Conservation (phyloP, 2,329 filamentous ascomycete genomes). For the Cryphonectria radicalis region DNA sequence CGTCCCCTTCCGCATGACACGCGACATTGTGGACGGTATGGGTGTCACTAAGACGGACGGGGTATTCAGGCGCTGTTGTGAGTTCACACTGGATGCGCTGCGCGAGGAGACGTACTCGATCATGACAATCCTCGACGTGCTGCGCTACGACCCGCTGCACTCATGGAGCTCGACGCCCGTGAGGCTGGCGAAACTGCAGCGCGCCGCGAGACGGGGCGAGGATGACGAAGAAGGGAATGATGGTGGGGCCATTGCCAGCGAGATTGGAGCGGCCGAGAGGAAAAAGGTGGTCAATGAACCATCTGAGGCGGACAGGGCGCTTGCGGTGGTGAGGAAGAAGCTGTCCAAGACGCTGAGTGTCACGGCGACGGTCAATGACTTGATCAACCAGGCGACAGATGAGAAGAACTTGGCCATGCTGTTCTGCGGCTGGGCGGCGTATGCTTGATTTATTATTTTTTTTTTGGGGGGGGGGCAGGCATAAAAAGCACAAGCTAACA, state of each 20-base stretch:
- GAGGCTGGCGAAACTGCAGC: conserved; percentile 66
- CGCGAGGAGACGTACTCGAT: conserved; percentile 96
- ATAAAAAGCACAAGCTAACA: too few species aligned
- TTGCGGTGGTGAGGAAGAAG: conserved; percentile 96
- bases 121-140: conserved; percentile 96
- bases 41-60: conserved; percentile 94
- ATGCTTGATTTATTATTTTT: conserved; percentile 38
- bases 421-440: conserved; percentile 67
- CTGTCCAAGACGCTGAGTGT: conserved; percentile 92
- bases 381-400: conserved; percentile 95
- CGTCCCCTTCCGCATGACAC: conserved; percentile 91
- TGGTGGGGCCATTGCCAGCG: conserved; percentile 38
- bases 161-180: conserved; percentile 87
- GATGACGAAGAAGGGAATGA: conserved; percentile 38
- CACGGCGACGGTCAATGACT: conserved; percentile 91
- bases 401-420: conserved; percentile 89
- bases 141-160: conserved; percentile 97
- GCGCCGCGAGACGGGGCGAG: conserved; percentile 57
- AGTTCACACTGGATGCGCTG: conserved; percentile 93
- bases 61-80: conserved; percentile 95
- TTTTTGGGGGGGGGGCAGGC: too few species aligned
- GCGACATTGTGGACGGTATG: conserved; percentile 97
- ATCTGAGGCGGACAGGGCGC: conserved; percentile 83
- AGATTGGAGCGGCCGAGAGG: conserved; percentile 41
- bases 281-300: conserved; percentile 58